phyloP scores from a whole-genome alignment of 169 alveolate genomes.

The Babesia caballi region DNA sequence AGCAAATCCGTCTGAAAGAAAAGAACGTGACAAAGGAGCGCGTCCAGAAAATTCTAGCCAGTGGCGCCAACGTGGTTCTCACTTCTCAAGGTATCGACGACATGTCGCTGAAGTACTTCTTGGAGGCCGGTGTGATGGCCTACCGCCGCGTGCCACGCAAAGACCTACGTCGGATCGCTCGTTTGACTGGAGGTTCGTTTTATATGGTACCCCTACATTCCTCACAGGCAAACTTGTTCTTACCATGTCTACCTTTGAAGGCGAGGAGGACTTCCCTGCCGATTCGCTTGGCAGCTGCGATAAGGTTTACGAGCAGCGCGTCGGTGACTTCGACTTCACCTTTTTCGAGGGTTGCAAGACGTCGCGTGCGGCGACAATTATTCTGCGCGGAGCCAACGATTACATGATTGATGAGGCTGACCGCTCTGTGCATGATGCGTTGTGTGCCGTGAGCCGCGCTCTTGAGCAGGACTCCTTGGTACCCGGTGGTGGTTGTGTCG shows the following conservation, averaged over 20 bases:
- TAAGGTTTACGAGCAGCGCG: conserved; percentile 91
- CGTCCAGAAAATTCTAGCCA: conserved; percentile 89
- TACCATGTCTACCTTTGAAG: conserved; percentile 92
- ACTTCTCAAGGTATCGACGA: conserved; percentile 99
- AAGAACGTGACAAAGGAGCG: conserved; percentile 95
- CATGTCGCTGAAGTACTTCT: conserved; percentile 96
- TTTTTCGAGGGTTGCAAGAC: conserved; percentile 92
- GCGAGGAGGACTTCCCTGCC: conserved; percentile 93
- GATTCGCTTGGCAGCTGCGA: conserved; percentile 89
- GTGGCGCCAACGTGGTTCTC: conserved; percentile 98
- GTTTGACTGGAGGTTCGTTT: conserved; percentile 88
- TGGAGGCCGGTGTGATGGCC: conserved; percentile 96
- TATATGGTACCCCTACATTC: neutral
- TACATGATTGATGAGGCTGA: conserved; percentile 96
- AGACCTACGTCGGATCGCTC: conserved; percentile 94
- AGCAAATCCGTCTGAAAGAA: conserved; percentile 92
- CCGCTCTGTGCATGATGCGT: conserved; percentile 96
- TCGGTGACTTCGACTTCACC: conserved; percentile 97
- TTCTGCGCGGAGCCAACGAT: conserved; percentile 98
- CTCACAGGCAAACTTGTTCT: conserved; percentile 73
- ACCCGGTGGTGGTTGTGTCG: conserved; percentile 99
- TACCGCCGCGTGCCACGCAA: conserved; percentile 94
- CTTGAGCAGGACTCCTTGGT: conserved; percentile 82
- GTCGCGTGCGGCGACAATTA: conserved; percentile 81
- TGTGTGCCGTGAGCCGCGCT: conserved; percentile 94